Percentiles rank a stretch among this genome's conserved stretches.
phyloP scores from a whole-genome alignment of 2,329 filamentous ascomycete species.

The Dactylonectria macrodidyma region DNA sequence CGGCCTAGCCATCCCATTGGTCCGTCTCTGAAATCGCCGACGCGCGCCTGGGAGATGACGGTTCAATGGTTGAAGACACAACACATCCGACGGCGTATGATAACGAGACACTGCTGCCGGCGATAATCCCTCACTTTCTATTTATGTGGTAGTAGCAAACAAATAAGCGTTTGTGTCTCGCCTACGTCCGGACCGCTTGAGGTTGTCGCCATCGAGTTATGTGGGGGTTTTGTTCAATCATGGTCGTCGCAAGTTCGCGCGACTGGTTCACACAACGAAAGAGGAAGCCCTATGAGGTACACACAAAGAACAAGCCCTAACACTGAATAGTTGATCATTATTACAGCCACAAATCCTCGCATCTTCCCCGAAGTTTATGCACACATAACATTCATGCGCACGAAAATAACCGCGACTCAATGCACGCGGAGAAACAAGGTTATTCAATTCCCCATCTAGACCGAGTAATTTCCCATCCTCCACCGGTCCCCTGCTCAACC shows the following conservation, averaged over 20 bases:
- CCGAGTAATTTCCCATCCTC: constrained; percentile 43
- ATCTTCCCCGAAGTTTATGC: background rate
- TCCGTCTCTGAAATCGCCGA: constrained; percentile 1
- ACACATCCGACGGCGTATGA: background rate
- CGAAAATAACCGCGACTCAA: constrained; percentile 9
- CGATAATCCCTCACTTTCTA: background rate
- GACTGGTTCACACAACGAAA: background rate
- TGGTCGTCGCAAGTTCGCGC: background rate
- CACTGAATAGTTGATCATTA: background rate
- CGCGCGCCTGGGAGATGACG: constrained; percentile 22
- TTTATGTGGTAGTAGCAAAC: constrained; percentile 19
- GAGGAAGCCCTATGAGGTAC: background rate
- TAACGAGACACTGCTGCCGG: background rate
- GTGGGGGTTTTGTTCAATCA: background rate
- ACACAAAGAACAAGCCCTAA: background rate
- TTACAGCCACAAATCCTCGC: background rate
- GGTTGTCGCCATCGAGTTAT: background rate
- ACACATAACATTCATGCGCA: constrained; percentile 7
- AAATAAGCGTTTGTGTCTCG: constrained; percentile 17
- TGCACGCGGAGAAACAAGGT: constrained; percentile 30
- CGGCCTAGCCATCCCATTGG: constrained; percentile 26
- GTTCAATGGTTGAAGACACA: constrained; percentile 8
- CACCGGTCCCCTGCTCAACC: constrained; percentile 40
- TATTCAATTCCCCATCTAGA: constrained; percentile 41
- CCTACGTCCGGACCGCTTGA: background rate